A percentile compares a stretch with the other conserved stretches of the same genome.
Evolutionary conservation across 1,284 basidiomycete species (phyloP).

Genomic region (Pseudozyma sp.): DNA sequence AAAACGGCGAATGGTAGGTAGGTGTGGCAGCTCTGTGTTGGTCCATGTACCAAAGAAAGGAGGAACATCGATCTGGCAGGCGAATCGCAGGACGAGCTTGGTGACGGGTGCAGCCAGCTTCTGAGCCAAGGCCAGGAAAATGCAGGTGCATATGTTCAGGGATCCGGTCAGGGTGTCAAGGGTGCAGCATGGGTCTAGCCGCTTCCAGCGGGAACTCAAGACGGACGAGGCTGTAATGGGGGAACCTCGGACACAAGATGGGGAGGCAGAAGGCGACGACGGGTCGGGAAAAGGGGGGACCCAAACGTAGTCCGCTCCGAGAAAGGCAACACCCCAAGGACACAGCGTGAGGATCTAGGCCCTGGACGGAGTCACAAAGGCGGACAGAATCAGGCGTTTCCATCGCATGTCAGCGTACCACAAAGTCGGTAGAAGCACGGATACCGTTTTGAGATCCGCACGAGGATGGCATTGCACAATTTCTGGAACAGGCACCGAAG

Average conservation of each 20-base stretch:
- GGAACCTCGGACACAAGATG: constrained; percentile 3
- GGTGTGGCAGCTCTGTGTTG: constrained; percentile 10
- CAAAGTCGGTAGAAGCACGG: constrained; percentile 13
- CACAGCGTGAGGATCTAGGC: constrained; percentile 16
- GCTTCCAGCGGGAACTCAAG: constrained; percentile 2
- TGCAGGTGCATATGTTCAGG: constrained; percentile 5
- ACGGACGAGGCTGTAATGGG: neutral
- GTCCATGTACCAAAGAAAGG: constrained; percentile 11
- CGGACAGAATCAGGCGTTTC: constrained; percentile 20
- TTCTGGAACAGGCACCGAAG: neutral
- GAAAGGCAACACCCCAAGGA: too few relatives aligned
- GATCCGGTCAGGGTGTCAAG: neutral
- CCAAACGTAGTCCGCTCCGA: too few relatives aligned
- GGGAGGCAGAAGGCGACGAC: constrained; percentile 19
- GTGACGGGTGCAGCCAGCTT: neutral
- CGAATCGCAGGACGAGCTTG: constrained; percentile 1
- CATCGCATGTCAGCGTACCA: constrained; percentile 16
- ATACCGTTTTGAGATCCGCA: neutral
- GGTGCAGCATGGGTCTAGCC: constrained; percentile 8
- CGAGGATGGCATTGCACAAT: neutral
- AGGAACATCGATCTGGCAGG: constrained; percentile 13
- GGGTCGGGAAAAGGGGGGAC: neutral
- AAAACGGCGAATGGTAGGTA: constrained; percentile 16
- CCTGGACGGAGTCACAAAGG: constrained; percentile 9
- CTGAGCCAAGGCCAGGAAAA: neutral